phyloP scores from a whole-genome alignment of 2,329 filamentous ascomycete genomes.

The Ophiostoma tasmaniense region DNA sequence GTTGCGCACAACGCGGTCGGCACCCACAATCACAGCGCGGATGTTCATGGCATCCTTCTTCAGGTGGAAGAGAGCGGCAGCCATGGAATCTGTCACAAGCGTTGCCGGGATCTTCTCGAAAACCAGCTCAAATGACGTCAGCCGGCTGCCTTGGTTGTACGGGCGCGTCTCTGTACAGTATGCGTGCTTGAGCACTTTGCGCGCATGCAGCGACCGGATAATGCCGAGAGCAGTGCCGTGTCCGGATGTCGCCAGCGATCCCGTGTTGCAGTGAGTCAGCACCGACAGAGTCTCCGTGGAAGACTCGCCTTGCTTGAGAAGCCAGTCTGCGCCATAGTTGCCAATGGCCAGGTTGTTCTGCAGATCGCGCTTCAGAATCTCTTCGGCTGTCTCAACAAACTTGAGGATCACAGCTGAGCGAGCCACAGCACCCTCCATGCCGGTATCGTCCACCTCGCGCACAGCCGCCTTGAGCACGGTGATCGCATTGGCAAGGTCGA shows the following conservation, averaged over 20 bases:
- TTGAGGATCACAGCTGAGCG: not conserved
- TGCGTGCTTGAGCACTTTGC: conserved; percentile 62
- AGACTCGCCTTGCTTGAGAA: conserved; percentile 49
- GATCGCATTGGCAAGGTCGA: conserved; percentile 88
- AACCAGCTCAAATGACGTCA: conserved; percentile 94
- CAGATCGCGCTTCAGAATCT: conserved; percentile 79
- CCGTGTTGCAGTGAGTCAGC: conserved; percentile 96
- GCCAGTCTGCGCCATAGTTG: conserved; percentile 73
- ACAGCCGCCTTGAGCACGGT: conserved; percentile 64
- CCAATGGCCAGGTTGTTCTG: conserved; percentile 83
- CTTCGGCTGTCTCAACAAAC: conserved; percentile 74
- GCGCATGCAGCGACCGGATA: conserved; percentile 69
- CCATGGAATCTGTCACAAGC: conserved; percentile 94
- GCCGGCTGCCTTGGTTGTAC: conserved; percentile 92
- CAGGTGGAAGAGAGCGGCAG: conserved; percentile 67
- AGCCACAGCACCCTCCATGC: conserved; percentile 26
- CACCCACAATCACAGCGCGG: conserved; percentile 82
- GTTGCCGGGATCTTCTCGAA: conserved; percentile 88
- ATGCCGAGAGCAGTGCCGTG: conserved; percentile 94
- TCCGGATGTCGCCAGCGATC: conserved; percentile 92
- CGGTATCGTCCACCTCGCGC: conserved; percentile 37
- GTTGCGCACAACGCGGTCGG: conserved; percentile 90
- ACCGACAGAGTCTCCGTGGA: conserved; percentile 56
- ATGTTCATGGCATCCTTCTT: conserved; percentile 59
- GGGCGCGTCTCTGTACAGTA: conserved; percentile 96